Base-by-base conservation (phyloP, 345 rosid genomes). In the Brassica incana region DNA sequence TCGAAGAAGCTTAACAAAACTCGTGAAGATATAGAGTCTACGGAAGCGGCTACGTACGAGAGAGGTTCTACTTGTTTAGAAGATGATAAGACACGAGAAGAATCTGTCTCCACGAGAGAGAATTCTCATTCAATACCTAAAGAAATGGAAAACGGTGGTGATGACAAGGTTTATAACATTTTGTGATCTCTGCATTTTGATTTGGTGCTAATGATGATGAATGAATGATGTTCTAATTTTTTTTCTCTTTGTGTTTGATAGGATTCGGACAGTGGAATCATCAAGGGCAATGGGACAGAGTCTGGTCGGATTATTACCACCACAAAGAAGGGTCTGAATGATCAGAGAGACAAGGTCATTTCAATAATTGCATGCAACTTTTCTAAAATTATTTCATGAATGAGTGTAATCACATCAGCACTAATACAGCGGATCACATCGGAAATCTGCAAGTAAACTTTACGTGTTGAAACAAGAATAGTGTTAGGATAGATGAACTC, bases 251-350 rank as follows among this genome's bases (percentile, higher is more conserved):
- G 18, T 0, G 0, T 50, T 52, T n/a, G 20, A 52, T 52, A 52
- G 58, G 84, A 77, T 30, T 50, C 18, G 23, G 84, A 77, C 5
- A 8, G 63, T 68, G 75, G 67, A n/a, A 25, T 73, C 18, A 72
- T 82, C 65, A 77, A 78, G 6, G 84, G 99, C 33, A 91, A 85
- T 72, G 94, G 98, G 5, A 86, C 97, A 64, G 99, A 96, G 85
- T 82, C 98, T 18, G 98, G 99, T 27, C 97, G 91, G 63, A 85
- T 96, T 70, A 96, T 96, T 75, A 86, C 92, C 78, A 93, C 99
- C 2, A 89, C 91, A 3, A 77, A 90, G 76, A 97, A 97, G 65
- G 92, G 96, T 83, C 84, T 91, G 69, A 90, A 90, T 88, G 98
- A 97, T 69, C 91, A 88, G 83, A 84, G 83, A 40, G 89, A 90